These are phyloP conservation scores for Irpex rosettiformis DNA, from an alignment of 1,284 basidiomycete species.

Conservation along the genomic window DNA sequence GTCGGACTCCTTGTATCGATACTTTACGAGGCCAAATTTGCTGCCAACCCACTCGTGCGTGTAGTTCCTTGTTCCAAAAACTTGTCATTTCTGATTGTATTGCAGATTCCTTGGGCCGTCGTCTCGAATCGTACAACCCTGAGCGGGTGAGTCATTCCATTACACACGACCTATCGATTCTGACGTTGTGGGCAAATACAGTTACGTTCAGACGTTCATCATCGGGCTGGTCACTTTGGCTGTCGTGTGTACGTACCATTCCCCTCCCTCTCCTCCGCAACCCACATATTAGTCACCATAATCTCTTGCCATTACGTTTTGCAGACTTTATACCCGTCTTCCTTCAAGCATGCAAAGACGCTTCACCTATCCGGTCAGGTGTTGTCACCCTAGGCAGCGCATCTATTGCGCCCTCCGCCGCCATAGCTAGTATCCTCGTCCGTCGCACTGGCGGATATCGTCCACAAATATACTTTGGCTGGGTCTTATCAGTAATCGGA, in stretches of 20 bases:
- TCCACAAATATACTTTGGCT: slow-evolving; percentile 6
- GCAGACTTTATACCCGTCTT: slow-evolving; percentile 6
- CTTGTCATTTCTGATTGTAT: not conserved
- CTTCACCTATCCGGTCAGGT: not conserved
- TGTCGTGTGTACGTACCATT: slow-evolving; percentile 11
- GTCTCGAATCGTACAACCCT: slow-evolving; percentile 17
- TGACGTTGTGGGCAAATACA: not conserved
- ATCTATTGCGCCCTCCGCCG: not conserved
- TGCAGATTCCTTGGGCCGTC: slow-evolving; percentile 14
- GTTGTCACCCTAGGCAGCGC: not conserved
- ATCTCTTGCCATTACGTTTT: not conserved
- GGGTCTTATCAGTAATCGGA: not conserved
- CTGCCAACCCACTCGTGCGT: slow-evolving; percentile 16
- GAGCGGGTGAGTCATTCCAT: slow-evolving; percentile 17
- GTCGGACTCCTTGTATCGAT: slow-evolving; percentile 31
- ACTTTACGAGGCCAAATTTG: slow-evolving; percentile 21
- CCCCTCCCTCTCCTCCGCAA: no score
- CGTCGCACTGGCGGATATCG: not conserved
- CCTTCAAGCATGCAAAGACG: not conserved
- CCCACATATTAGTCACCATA: no score
- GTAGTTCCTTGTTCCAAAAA: not conserved
- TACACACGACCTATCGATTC: not conserved
- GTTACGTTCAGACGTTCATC: slow-evolving; percentile 14
- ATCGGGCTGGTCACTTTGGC: slow-evolving; percentile 11
- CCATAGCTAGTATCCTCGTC: not conserved